These are phyloP conservation scores for Aspergillus felis DNA, from an alignment of 2,329 filamentous ascomycete species.

Conservation along the genomic window DNA sequence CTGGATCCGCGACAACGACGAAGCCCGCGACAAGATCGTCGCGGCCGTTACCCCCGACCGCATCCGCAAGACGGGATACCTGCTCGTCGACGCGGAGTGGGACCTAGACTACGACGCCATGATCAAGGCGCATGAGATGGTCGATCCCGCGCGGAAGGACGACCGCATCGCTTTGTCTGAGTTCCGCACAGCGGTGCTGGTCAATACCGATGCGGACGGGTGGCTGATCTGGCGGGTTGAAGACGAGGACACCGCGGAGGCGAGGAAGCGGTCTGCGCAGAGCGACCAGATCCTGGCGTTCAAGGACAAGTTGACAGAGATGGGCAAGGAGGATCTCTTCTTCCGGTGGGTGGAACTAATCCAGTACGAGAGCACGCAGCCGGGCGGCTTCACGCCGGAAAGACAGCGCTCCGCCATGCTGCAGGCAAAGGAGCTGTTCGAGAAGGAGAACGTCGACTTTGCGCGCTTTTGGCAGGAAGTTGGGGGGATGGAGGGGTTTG, in stretches of 20 bases:
- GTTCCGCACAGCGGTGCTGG: conserved; percentile 66
- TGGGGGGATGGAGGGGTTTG: conserved; percentile 57
- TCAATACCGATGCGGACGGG: conserved; percentile 64
- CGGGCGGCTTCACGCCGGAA: conserved; percentile 73
- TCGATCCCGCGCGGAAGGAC: conserved; percentile 47
- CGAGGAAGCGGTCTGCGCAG: conserved; percentile 33
- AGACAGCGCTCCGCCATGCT: conserved; percentile 68
- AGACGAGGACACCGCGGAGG: conserved; percentile 48
- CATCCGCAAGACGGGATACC: conserved; percentile 78
- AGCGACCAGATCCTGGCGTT: conserved; percentile 73
- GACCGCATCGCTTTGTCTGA: conserved; percentile 53
- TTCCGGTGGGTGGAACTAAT: conserved; percentile 91
- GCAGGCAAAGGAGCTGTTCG: conserved; percentile 73
- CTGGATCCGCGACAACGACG: conserved; percentile 49
- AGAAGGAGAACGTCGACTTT: conserved; percentile 73
- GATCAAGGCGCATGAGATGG: conserved; percentile 66
- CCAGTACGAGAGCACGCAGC: conserved; percentile 76
- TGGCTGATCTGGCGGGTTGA: conserved; percentile 65
- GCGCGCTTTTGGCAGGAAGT: conserved; percentile 72
- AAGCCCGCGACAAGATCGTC: conserved; percentile 55
- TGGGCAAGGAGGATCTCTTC: conserved; percentile 86
- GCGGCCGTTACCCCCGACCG: conserved; percentile 65
- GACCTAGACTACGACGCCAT: conserved; percentile 83
- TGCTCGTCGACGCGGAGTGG: conserved; percentile 81
- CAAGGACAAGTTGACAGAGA: conserved; percentile 66